A percentile compares a stretch with the other conserved stretches of the same genome.
These are phyloP conservation scores for Sporothrix inflata DNA, from an alignment of 2,329 filamentous ascomycete species.

Conservation along the genomic window DNA sequence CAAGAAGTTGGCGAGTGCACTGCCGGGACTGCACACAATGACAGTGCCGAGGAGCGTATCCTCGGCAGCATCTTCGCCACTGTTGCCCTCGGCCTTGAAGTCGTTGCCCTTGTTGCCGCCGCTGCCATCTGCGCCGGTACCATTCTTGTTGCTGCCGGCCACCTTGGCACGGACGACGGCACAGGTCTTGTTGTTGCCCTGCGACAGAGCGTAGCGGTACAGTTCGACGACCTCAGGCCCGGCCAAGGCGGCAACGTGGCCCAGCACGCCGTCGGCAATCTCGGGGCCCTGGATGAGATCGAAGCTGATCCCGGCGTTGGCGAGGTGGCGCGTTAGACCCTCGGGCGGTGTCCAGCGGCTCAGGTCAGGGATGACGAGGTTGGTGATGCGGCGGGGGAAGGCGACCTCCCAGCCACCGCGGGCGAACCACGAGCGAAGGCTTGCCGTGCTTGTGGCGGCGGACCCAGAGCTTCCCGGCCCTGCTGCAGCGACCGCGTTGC, in stretches of 20 bases:
- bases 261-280: conserved; percentile 72
- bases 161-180: conserved; percentile 80
- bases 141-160: not conserved
- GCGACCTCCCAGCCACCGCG: conserved; percentile 80
- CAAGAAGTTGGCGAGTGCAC: conserved; percentile 68
- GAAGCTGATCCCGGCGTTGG: conserved; percentile 74
- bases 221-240: conserved; percentile 79
- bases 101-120: not conserved
- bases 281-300: conserved; percentile 82
- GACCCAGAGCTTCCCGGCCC: not conserved
- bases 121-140: not conserved
- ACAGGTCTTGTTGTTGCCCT: conserved; percentile 63
- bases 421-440: conserved; percentile 77
- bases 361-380: conserved; percentile 75
- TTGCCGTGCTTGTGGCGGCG: conserved; percentile 34
- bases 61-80: conserved; percentile 60
- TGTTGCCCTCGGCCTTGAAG: conserved; percentile 42
- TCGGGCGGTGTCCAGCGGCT: conserved; percentile 74
- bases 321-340: conserved; percentile 73
- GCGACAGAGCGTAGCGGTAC: conserved; percentile 74
- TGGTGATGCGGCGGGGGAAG: conserved; percentile 60
- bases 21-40: conserved; percentile 74
- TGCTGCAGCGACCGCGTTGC: not conserved
- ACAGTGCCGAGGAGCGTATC: conserved; percentile 76
- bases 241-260: conserved; percentile 73